Percentiles rank a stretch among this genome's conserved stretches.
Evolutionary conservation across 2,329 filamentous ascomycete genomes (phyloP).

Genomic region (Didymella glomerata): DNA sequence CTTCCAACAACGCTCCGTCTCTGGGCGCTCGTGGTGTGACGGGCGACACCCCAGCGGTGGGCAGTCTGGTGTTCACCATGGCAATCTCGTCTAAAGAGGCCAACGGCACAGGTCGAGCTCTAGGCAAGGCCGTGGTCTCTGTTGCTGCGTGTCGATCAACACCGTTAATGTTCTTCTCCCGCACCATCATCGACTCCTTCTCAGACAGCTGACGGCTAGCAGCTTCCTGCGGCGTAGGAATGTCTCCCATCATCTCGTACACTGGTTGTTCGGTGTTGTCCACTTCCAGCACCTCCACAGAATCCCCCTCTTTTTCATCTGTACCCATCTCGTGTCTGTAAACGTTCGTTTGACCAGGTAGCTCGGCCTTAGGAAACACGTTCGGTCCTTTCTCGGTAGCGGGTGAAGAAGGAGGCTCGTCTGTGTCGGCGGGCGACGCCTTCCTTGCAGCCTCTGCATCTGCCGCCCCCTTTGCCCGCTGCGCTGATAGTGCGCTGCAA

Average conservation of each 20-base stretch:
- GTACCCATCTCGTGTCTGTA: slow-evolving; percentile 26
- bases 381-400: slow-evolving; percentile 34
- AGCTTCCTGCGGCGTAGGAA: slow-evolving; percentile 62
- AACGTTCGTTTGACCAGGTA: slow-evolving; percentile 46
- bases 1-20: slow-evolving; percentile 45
- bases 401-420: slow-evolving; percentile 37
- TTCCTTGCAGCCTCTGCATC: slow-evolving; percentile 34
- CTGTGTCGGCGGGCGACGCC: slow-evolving; percentile 27
- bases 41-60: slow-evolving; percentile 35
- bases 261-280: slow-evolving; percentile 51
- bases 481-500: slow-evolving; percentile 36
- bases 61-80: slow-evolving; percentile 39
- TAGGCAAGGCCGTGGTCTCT: slow-evolving; percentile 18
- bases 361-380: slow-evolving; percentile 58
- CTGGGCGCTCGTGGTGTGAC: slow-evolving; percentile 44
- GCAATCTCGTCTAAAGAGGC: slow-evolving; percentile 32
- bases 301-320: slow-evolving; percentile 30
- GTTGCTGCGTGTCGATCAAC: slow-evolving; percentile 43
- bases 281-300: slow-evolving; percentile 38
- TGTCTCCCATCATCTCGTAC: slow-evolving; percentile 64
- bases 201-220: slow-evolving; percentile 57
- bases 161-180: slow-evolving; percentile 58
- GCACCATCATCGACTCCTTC: slow-evolving; percentile 58
- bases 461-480: slow-evolving; percentile 35
- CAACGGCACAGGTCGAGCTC: slow-evolving; percentile 7